Evolutionary conservation across 2,329 filamentous ascomycete species (phyloP), one percentile per base, ranked within the genome.

Genomic region (Cladosporium phlei): DNA sequence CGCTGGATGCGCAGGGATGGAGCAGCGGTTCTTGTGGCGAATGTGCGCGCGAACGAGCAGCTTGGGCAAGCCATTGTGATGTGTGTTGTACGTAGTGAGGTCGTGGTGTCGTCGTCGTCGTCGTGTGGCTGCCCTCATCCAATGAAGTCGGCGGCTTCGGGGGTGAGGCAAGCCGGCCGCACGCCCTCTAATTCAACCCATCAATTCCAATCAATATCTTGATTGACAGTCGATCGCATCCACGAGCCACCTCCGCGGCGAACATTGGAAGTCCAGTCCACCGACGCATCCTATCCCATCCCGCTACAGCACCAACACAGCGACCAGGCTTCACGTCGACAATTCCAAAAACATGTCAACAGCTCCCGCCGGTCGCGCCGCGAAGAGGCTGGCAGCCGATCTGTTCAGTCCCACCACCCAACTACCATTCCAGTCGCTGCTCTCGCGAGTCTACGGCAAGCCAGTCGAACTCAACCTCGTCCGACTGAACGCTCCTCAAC

Each of bases 401-500:
- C 46, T 56, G 30, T 39, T 56, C 42, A 39, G 42, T 27, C 52
- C 54, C 19, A 30, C 33, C 19, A 52, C 52, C 32, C 39, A 50
- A 39, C 43, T 22, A n/a, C 51, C 51, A 34, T 48, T 58, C 17
- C 44, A 50, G 27, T 57, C 54, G 22, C 53, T 58, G 22, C 55
- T 58, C 7, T 48, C 54, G 10, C 35, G 46, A 39, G 20, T 53
- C 30, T 64, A 64, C 52, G 47, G 49, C 52, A 63, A 62, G 50
- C 56, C 59, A 14, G 61, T 63, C 22, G 52, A 59, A 19, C 51
- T 64, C 42, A 51, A 58, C 34, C 40, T 64, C 47, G 54, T 55
- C 46, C 49, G 58, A 34, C 49, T 63, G 33, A 48, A 49, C 4
- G 54, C 52, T 8, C 60, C 60, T 19, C 59, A 63, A 19, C 51